Percentiles rank a stretch among this genome's conserved stretches.
Conservation (phyloP, 1,284 basidiomycete species). For the Cryptococcus neoformans region DNA sequence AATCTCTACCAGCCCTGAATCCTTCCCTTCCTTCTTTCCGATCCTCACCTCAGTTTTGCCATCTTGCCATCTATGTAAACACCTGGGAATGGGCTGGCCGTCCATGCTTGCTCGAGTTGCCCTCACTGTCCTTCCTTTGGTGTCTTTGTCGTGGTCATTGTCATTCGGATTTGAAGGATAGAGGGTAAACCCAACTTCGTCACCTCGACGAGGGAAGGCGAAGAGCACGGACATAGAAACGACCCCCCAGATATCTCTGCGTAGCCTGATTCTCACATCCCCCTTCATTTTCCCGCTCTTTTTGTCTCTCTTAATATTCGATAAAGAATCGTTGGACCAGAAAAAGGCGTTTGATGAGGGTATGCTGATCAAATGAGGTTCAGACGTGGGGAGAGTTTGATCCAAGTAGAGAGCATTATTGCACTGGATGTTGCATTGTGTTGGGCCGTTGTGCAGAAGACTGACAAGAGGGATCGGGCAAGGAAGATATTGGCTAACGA, state of each 20-base stretch:
- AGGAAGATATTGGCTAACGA: conserved; percentile 23
- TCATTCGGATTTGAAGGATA: background rate
- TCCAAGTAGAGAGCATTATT: background rate
- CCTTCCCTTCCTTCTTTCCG: conserved; percentile 7
- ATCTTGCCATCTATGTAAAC: conserved; percentile 2
- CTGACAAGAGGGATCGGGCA: conserved; percentile 24
- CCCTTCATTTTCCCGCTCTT: conserved; percentile 13
- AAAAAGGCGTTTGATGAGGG: conserved; percentile 9
- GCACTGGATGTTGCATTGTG: conserved; percentile 12
- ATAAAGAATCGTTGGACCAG: conserved; percentile 17
- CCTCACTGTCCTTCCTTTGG: conserved; percentile 4
- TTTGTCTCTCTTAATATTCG: background rate
- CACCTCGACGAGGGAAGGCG: conserved; percentile 21
- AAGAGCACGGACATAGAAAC: conserved; percentile 19
- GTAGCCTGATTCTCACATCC: conserved; percentile 18
- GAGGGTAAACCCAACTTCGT: conserved; percentile 19
- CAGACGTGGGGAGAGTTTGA: background rate
- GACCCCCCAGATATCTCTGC: conserved; percentile 23
- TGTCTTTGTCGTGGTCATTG: too few species aligned
- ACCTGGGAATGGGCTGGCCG: conserved; percentile 8
- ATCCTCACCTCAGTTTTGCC: conserved; percentile 7
- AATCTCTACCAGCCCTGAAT: conserved; percentile 17
- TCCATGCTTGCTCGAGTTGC: conserved; percentile 16
- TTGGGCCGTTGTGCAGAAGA: background rate
- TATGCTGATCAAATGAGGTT: conserved; percentile 2